Percentiles rank a stretch among this genome's conserved stretches.
Evolutionary conservation across 352 stramenopile species (phyloP).

Genomic region (Thalassiosira hispida): DNA sequence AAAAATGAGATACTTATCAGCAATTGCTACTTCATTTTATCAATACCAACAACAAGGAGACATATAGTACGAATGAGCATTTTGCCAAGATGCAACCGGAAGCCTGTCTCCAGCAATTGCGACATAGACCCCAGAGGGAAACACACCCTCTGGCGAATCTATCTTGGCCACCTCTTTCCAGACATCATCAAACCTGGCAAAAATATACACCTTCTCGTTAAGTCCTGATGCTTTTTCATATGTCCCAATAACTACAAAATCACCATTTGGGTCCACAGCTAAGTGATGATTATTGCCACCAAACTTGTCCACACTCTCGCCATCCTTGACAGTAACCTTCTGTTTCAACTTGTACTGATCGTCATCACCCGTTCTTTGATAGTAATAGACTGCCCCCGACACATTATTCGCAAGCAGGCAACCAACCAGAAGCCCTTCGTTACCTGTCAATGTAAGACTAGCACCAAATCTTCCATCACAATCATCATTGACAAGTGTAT

Average conservation of each 20-base stretch:
- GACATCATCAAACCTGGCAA: neutral
- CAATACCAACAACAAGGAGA: too few relatives aligned
- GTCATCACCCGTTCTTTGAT: neutral
- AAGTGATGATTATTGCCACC: neutral
- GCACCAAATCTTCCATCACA: conserved; percentile 16
- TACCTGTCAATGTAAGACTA: conserved; percentile 7
- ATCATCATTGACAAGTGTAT: conserved; percentile 2
- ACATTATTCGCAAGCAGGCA: neutral
- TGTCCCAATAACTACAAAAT: conserved; percentile 2
- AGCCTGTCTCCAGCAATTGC: neutral
- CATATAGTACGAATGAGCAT: neutral
- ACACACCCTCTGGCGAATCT: neutral
- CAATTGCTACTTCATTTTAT: too few relatives aligned
- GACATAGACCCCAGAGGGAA: neutral
- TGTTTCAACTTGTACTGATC: neutral
- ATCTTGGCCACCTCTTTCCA: conserved; percentile 4
- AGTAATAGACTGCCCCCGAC: conserved; percentile 6
- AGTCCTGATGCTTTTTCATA: neutral
- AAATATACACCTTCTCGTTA: neutral
- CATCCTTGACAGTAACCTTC: neutral
- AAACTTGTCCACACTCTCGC: neutral
- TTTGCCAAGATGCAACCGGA: neutral
- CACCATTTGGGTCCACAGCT: neutral
- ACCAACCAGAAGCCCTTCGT: conserved; percentile 6
- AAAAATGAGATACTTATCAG: too few relatives aligned